Evolutionary conservation across 2,329 filamentous ascomycete species (phyloP).

Genomic region (Aspergillus ochraceoroseus): DNA sequence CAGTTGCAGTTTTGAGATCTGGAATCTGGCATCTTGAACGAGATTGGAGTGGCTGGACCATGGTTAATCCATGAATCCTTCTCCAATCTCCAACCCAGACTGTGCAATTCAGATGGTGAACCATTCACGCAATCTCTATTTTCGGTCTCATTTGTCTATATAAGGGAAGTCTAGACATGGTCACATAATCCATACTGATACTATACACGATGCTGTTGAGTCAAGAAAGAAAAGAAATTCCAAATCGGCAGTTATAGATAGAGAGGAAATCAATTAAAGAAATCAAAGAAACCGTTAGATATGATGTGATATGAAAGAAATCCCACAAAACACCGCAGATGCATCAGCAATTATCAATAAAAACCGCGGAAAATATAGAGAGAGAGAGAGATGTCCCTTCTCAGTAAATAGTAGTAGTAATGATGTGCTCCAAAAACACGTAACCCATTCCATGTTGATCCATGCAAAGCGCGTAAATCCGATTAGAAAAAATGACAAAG

Average conservation of each 20-base stretch:
- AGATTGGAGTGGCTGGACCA: too few relatives aligned
- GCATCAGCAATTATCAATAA: slow-evolving; percentile 14
- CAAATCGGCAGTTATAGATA: slow-evolving; percentile 11
- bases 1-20: too few relatives aligned
- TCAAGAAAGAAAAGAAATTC: too few relatives aligned
- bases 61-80: too few relatives aligned
- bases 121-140: too few relatives aligned
- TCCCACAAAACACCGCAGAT: slow-evolving; percentile 20
- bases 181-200: slow-evolving; percentile 24
- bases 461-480: slow-evolving; percentile 15
- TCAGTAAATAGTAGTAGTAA: too few relatives aligned
- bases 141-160: too few relatives aligned
- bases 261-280: slow-evolving; percentile 7
- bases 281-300: slow-evolving; percentile 7
- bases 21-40: too few relatives aligned
- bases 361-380: not conserved
- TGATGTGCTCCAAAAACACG: slow-evolving; percentile 4
- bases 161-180: slow-evolving; percentile 23
- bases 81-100: too few relatives aligned
- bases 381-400: not conserved
- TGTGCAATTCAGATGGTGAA: too few relatives aligned
- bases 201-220: slow-evolving; percentile 19
- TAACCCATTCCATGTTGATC: slow-evolving; percentile 9
- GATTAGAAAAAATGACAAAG: slow-evolving; percentile 22
- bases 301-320: slow-evolving; percentile 4